These are phyloP conservation scores for Tetratostichococcus sp. DNA, from an alignment of 139 green algal species.

Conservation along the genomic window DNA sequence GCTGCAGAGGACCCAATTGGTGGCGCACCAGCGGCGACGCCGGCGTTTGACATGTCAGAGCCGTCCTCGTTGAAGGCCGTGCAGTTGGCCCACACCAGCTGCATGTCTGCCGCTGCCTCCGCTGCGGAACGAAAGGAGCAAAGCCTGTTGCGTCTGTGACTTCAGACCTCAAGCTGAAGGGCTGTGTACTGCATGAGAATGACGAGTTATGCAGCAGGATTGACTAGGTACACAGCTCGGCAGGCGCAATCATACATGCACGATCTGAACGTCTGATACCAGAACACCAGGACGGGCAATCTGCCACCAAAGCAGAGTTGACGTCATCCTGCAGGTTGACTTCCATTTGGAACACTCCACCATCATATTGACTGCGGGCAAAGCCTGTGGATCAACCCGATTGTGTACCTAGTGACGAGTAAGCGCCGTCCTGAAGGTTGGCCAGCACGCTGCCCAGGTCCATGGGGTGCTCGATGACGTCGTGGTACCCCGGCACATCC, in stretches of 20 bases:
- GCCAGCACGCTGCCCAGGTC: constrained; percentile 39
- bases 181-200: too few relatives aligned
- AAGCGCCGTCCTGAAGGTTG: constrained; percentile 23
- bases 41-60: constrained; percentile 2
- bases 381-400: too few relatives aligned
- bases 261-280: too few relatives aligned
- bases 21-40: neutral
- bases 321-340: too few relatives aligned
- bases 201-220: too few relatives aligned
- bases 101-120: constrained; percentile 13
- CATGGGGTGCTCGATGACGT: constrained; percentile 46
- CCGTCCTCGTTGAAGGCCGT: constrained; percentile 18
- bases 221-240: too few relatives aligned
- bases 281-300: too few relatives aligned
- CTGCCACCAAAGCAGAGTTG: too few relatives aligned
- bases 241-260: too few relatives aligned
- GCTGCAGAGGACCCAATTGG: too few relatives aligned
- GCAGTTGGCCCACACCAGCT: constrained; percentile 40
- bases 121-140: neutral
- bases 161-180: neutral
- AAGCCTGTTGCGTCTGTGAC: neutral
- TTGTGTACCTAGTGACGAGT: constrained; percentile 1
- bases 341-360: too few relatives aligned
- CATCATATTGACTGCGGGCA: neutral
- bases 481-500: constrained; percentile 32